Evolutionary conservation across 78 protist genomes (phyloP).

Genomic region (Dictyostelium discoideum): dicty_2.7 NC_007088.5:6072501-6073000

Average conservation of each 20-base stretch:
- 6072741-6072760: conserved; percentile 5
- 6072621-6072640: not conserved
- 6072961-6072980: no score
- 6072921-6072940: not conserved
- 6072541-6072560: not conserved
- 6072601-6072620: not conserved
- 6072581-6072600: not conserved
- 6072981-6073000: not conserved
- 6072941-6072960: not conserved
- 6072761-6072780: not conserved
- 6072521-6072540: not conserved
- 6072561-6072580: not conserved
- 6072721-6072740: not conserved
- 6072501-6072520: not conserved
- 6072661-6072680: no score
- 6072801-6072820: not conserved
- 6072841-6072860: not conserved
- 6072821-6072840: not conserved
- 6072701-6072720: not conserved
- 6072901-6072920: not conserved
- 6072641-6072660: no score
- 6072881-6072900: not conserved
- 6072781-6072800: not conserved
- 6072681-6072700: no score
- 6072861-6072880: not conserved